Percentiles rank a stretch among this genome's conserved stretches.
Conservation (phyloP, 148 eudicot genomes). For the Amaranthus palmeri region DNA sequence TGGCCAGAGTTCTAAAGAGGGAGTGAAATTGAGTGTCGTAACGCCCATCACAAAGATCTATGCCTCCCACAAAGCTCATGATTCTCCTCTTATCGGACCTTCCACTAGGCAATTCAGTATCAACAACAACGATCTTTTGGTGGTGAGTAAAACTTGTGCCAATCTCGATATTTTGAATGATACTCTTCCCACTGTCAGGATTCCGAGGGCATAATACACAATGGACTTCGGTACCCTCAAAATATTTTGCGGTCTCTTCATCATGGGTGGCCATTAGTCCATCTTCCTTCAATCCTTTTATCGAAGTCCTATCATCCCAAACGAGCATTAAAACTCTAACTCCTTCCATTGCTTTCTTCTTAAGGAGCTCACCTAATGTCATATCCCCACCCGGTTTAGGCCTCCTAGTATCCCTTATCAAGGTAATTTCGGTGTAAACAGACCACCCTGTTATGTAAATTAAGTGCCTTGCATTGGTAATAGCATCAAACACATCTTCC, state of each 20-base stretch:
- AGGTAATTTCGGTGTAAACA: slow-evolving; percentile 34
- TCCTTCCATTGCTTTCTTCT: slow-evolving; percentile 52
- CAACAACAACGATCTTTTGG: slow-evolving; percentile 48
- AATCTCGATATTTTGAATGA: slow-evolving; percentile 35
- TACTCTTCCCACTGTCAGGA: slow-evolving; percentile 40
- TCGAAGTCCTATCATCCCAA: slow-evolving; percentile 52
- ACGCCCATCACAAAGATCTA: slow-evolving; percentile 56
- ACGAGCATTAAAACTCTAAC: slow-evolving; percentile 52
- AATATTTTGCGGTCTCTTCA: slow-evolving; percentile 35
- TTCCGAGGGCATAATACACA: slow-evolving; percentile 45
- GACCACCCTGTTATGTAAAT: slow-evolving; percentile 55
- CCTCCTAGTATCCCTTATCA: slow-evolving; percentile 47
- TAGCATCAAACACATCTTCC: slow-evolving; percentile 55
- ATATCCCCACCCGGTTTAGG: slow-evolving; percentile 41
- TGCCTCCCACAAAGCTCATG: slow-evolving; percentile 49
- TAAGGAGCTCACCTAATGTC: slow-evolving; percentile 50
- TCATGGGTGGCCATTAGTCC: slow-evolving; percentile 45
- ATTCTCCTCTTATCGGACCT: slow-evolving; percentile 33
- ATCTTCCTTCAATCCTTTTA: slow-evolving; percentile 30
- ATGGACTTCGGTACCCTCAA: slow-evolving; percentile 33
- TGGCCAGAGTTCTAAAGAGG: slow-evolving; percentile 42
- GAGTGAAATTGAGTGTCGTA: slow-evolving; percentile 52
- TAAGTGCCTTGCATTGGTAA: slow-evolving; percentile 38
- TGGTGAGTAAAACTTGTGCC: slow-evolving; percentile 50
- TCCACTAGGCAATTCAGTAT: slow-evolving; percentile 38